Evolutionary conservation across 768 basidiomycete species (phyloP).

Genomic region (Suillus placidus): DNA sequence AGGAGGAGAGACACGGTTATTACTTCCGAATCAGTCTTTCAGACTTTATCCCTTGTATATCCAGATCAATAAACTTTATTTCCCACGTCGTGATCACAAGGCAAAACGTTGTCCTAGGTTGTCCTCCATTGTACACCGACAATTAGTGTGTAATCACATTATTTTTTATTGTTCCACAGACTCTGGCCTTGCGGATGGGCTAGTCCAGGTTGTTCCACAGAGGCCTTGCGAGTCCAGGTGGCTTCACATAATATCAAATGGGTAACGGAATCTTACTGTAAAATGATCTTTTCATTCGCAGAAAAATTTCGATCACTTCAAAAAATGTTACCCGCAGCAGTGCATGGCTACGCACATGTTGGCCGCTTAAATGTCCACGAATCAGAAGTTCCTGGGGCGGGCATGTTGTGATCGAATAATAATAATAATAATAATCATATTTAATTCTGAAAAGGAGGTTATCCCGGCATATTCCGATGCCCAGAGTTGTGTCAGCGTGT

Average conservation of each 20-base stretch:
- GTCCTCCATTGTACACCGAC: background rate
- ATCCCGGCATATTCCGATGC: background rate
- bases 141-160: background rate
- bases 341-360: background rate
- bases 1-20: constrained; percentile 14
- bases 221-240: too few species aligned
- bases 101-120: constrained; percentile 3
- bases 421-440: background rate
- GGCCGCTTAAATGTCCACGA: constrained; percentile 1
- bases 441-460: background rate
- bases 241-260: background rate
- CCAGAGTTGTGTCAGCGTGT: background rate
- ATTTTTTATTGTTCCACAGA: background rate
- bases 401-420: background rate
- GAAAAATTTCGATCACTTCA: background rate
- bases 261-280: background rate
- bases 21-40: constrained; percentile 14
- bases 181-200: too few species aligned
- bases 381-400: background rate
- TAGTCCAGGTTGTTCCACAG: background rate
- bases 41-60: background rate
- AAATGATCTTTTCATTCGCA: constrained; percentile 1
- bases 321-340: background rate
- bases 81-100: constrained; percentile 11
- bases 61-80: background rate